Evolutionary conservation across 768 basidiomycete species (phyloP), one percentile per base, ranked within the genome.

Genomic region (Lentinula detonsa): DNA sequence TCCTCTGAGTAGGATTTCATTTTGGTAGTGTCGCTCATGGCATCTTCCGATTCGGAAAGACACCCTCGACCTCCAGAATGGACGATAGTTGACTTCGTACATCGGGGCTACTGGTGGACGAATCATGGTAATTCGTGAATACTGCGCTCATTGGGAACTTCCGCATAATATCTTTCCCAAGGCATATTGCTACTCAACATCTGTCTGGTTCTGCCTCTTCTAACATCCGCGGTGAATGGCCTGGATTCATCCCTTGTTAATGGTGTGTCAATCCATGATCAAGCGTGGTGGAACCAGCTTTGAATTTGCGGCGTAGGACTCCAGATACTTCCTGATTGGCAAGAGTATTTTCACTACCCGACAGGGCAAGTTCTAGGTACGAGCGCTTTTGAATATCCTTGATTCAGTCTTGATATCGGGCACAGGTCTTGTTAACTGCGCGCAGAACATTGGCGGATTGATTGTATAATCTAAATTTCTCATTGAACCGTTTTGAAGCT

Each of bases 191-290:
- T 78, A 53, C 71, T 87, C 42, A 88, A 87, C 69, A 60, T 87
- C 5, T 83, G 79, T 65, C 75, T 89, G 35, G 59, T 85, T 15
- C 73, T 89, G 15, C 85, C 87, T 1, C 75, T 90, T n/a, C 71
- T 88, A 60, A 87, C 87, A 15, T 81, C 86, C 16, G 74, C 80
- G 13, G 81, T 82, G 53, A 89, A 88, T 71, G 88, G 89, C 28
- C 78, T 86, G 54, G 85, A 88, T 68, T 84, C 85, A 3, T 87
- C 86, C n/a, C 71, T 87, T 49, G 76, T 87, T 15, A 88, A 87
- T 65, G 75, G 75, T 79, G 60, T 37, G 66, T 51, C 18, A 18
- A 63, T 53, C 16, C 42, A 4, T 16, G 6, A 10, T 18, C 21
- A 23, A 4, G 21, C 9, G 46, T 5, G 3, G 37, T 39, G 13